Base-by-base conservation (phyloP, 352 stramenopile species). In the Pythium monospermum region DNA sequence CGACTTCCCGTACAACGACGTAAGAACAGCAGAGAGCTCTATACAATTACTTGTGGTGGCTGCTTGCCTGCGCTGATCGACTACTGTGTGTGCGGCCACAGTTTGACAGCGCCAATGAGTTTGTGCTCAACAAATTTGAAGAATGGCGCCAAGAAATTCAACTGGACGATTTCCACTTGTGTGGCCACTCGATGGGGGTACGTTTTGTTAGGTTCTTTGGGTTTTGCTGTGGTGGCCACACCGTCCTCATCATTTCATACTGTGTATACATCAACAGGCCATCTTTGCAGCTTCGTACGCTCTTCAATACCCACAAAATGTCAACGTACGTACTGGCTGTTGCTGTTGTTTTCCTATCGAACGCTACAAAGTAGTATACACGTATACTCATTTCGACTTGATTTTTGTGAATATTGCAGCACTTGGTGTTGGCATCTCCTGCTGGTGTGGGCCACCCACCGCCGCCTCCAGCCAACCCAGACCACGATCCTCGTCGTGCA, bases 211-310 rank as follows among this genome's bases (percentile, higher is more conserved):
- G n/a, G n/a, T n/a, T n/a, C n/a, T n/a, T n/a, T n/a, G n/a, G n/a
- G n/a, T n/a, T n/a, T n/a, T n/a, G n/a, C n/a, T n/a, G n/a, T n/a
- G n/a, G n/a, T n/a, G n/a, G n/a, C n/a, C n/a, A n/a, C n/a, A n/a
- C n/a, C n/a, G n/a, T n/a, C n/a, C n/a, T n/a, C n/a, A n/a, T n/a
- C n/a, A n/a, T n/a, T n/a, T n/a, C n/a, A n/a, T n/a, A n/a, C n/a
- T n/a, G n/a, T n/a, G n/a, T n/a, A n/a, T n/a, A n/a, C n/a, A n/a
- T n/a, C 4, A 45, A 10, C 19, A 91, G 81, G 82, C 77, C n/a
- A 93, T 91, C 18, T 91, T 91, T 43, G 79, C 77, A 37, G 87
- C 82, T 1, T 78, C 77, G 27, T 93, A 91, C 44, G 77, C 77
- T 4, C 32, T 90, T 15, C 66, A 71, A 30, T 59, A 85, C 47